Base-by-base conservation (phyloP, 306 rosid species). In the Alnus glutinosa region DNA sequence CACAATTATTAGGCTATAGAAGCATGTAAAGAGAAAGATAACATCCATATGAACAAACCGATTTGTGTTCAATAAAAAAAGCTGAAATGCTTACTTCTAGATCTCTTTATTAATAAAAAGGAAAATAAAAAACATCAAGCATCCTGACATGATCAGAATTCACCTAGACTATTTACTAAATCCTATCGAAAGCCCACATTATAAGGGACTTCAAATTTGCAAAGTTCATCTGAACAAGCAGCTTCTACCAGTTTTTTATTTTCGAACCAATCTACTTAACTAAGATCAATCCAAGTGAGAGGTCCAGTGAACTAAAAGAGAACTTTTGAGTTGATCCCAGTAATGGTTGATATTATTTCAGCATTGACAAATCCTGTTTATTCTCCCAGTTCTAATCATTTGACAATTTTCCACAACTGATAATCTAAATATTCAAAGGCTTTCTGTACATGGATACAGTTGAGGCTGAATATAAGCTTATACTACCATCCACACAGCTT, bases 1-100 rank as follows among this genome's bases (percentile, higher is more conserved):
- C 32, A 62, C 69, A 30, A 74, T 48, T 47, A 61, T 11, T 58
- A 62, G 37, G 54, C 77, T 34, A 75, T 16, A 14, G 73, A 73
- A 62, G 77, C 48, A 81, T 9, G 58, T 28, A 23, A 63, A 47
- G 36, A 70, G 28, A 75, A 62, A 54, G 39, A 55, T 5, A 58
- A 48, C 36, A 70, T 76, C 58, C 73, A 63, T 64, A 79, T 9
- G 28, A 39, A 32, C 14, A 67, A 44, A 42, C 54, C 37, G 18
- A 44, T 15, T 74, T 14, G 42, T 76, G 46, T 55, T 32, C 49
- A 51, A 49, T 67, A 19, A 55, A 77, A n/a, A 70, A 14, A n/a
- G 55, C 46, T 58, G 11, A n/a, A 73, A 69, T 37, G 46, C 44
- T 57, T 54, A 14, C 69, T 63, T 63, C 46, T 63, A 63, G 42